Evolutionary conservation across 768 basidiomycete genomes (phyloP).

Genomic region (Xerocomellus dryophilus): DNA sequence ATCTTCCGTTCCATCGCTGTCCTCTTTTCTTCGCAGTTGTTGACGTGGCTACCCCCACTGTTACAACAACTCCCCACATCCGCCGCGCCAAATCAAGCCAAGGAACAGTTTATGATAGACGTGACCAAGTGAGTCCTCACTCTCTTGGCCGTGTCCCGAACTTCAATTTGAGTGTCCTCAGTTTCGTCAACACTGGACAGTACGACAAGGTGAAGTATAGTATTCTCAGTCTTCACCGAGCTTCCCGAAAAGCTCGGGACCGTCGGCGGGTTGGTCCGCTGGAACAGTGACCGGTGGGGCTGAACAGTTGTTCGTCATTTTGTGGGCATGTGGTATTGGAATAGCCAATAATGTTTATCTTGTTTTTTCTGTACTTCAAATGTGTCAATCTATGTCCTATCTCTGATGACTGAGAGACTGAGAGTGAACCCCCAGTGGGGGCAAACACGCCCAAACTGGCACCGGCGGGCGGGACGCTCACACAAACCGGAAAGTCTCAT

Average conservation of each 20-base stretch:
- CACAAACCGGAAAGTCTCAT: constrained; percentile 12
- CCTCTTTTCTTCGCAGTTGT: constrained; percentile 66
- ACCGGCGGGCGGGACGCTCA: constrained; percentile 19
- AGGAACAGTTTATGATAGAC: constrained; percentile 69
- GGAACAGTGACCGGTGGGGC: constrained; percentile 22
- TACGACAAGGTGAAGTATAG: constrained; percentile 83
- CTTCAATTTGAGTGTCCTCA: constrained; percentile 28
- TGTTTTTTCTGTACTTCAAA: constrained; percentile 1
- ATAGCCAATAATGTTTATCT: constrained; percentile 18
- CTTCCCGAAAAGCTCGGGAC: constrained; percentile 71
- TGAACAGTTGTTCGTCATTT: background rate
- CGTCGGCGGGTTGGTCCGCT: constrained; percentile 42
- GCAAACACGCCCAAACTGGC: constrained; percentile 28
- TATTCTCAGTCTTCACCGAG: constrained; percentile 64
- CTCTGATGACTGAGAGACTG: too few relatives aligned
- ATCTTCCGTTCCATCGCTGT: constrained; percentile 69
- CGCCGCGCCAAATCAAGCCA: constrained; percentile 59
- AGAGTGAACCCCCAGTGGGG: too few relatives aligned
- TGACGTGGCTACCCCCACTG: constrained; percentile 69
- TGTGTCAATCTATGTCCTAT: background rate
- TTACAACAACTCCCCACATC: constrained; percentile 66
- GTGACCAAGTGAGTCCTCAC: constrained; percentile 61
- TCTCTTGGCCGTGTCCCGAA: background rate
- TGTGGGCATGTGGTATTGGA: constrained; percentile 15
- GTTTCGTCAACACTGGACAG: constrained; percentile 61